Percentiles rank a stretch among this genome's conserved stretches.
phyloP scores from a whole-genome alignment of 768 basidiomycete species.

The Termitomyces sp. region DNA sequence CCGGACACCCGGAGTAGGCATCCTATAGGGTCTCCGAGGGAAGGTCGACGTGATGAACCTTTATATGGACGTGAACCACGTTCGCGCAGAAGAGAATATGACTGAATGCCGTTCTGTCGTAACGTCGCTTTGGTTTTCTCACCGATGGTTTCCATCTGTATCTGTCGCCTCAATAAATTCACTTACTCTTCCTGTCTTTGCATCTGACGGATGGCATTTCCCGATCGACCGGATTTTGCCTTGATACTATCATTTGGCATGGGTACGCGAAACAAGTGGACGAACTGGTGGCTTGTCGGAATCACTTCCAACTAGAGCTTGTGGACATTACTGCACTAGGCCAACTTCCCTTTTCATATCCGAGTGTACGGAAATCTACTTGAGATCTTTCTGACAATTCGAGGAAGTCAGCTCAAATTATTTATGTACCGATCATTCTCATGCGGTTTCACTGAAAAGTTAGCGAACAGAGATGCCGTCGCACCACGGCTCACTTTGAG shows the following conservation, averaged over 20 bases:
- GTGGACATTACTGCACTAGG: not conserved
- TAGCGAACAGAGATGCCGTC: not conserved
- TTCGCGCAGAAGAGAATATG: conserved; percentile 8
- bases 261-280: not conserved
- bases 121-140: not conserved
- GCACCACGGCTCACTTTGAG: not conserved
- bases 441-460: not conserved
- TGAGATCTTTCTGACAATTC: not conserved
- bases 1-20: conserved; percentile 9
- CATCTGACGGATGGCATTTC: not conserved
- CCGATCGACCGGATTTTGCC: not conserved
- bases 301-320: not conserved
- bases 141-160: not conserved
- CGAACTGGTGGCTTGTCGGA: not conserved
- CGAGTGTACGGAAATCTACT: not conserved
- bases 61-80: conserved; percentile 8
- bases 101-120: conserved; percentile 4
- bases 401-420: not conserved
- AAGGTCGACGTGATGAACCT: not conserved
- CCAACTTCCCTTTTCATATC: not conserved
- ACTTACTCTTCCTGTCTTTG: not conserved
- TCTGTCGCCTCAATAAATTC: not conserved
- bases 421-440: not conserved
- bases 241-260: not conserved
- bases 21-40: conserved; percentile 2